Evolutionary conservation across 345 rosid genomes (phyloP).

Genomic region (Lepidium sativum): DNA sequence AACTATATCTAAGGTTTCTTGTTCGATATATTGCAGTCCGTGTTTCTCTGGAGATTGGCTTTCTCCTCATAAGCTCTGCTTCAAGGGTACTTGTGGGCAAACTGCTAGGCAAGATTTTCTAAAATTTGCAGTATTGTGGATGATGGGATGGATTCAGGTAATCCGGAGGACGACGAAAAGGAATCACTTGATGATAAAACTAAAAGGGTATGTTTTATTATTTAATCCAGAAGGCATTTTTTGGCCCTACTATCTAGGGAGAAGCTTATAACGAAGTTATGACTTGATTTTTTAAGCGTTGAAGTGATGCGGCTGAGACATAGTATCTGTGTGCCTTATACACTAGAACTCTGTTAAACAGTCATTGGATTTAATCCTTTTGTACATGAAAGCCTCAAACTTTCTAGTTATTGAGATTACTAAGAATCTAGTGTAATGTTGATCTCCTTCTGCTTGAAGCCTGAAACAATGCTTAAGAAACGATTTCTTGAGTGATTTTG

Average conservation of each 20-base stretch:
- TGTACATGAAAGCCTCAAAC: background rate
- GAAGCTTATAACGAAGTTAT: background rate
- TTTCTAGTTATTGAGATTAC: background rate
- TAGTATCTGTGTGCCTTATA: background rate
- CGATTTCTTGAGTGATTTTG: background rate
- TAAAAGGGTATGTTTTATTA: slow-evolving; percentile 20
- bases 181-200: slow-evolving; percentile 25
- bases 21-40: slow-evolving; percentile 26
- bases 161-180: slow-evolving; percentile 32
- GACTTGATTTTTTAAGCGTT: background rate
- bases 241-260: background rate
- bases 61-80: slow-evolving; percentile 27
- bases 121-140: slow-evolving; percentile 37
- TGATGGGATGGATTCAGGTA: slow-evolving; percentile 41
- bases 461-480: background rate
- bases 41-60: slow-evolving; percentile 27
- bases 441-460: background rate
- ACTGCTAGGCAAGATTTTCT: slow-evolving; percentile 30
- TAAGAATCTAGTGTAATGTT: background rate
- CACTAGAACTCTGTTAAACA: background rate
- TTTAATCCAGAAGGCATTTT: background rate
- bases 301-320: background rate
- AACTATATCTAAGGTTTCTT: slow-evolving; percentile 27
- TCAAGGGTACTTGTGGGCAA: slow-evolving; percentile 11
- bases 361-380: background rate